Base-by-base conservation (phyloP, 208 protist species). In the Trypanosoma brucei region DNA sequence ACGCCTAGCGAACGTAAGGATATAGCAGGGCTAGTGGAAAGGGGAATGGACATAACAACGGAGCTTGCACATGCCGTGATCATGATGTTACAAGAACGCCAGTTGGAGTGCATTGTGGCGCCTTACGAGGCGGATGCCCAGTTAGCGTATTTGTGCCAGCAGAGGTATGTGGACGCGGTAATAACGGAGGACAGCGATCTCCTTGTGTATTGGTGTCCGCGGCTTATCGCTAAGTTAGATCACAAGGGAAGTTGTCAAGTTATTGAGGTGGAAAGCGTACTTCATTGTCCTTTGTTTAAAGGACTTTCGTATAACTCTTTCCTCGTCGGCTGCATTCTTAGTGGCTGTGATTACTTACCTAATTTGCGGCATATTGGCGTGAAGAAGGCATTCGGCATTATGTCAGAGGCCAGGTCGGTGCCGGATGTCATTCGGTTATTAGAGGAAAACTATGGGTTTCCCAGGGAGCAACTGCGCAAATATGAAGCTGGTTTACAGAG, bases 51-150 rank as follows among this genome's bases (percentile, higher is more conserved):
- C 59, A 81, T 94, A 57, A 83, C 83, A 1, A 79, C 88, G 8
- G 81, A 91, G 68, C 52, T 94, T 22, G 88, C 88, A 3, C 81
- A 90, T 46, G 72, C 73, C n/a, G 76, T 94, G 2, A 78, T 94
- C 48, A 78, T 84, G 50, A 55, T 92, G 3, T 58, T 94, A 51
- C 77, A 91, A 62, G 78, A 87, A 55, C 72, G 65, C 30, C 75
- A 78, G 62, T 63, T 94, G 34, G 83, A 94, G 70, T 98, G 88
- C 67, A 78, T 99, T 9, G 98, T 99, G 2, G 92, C 98, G n/a
- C 98, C 98, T 3, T 99, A 99, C 74, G 98, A 99, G 89, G 98
- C 98, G 0, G 98, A 99, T 81, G 97, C 98, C 1, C 98, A 99
- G 81, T 65, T 99, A 6, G 95, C 97, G 4, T 99, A 93, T 65